These are phyloP conservation scores for Raphanus raphanistrum DNA, from an alignment of 345 rosid genomes.

Conservation along the genomic window DNA sequence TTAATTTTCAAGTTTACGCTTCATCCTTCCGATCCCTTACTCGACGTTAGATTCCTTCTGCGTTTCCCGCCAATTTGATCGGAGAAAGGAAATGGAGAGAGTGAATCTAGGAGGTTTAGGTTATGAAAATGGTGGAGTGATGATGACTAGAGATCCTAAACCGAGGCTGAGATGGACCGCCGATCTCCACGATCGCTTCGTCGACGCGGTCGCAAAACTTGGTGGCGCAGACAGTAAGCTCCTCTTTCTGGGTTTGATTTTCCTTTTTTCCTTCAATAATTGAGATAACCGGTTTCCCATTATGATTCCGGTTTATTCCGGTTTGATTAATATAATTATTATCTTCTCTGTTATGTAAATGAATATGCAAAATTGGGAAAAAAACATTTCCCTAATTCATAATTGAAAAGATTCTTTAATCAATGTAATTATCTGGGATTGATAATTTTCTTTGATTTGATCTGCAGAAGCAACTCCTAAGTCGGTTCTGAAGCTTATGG, in stretches of 20 bases:
- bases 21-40: background rate
- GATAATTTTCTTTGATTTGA: background rate
- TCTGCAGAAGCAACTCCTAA: constrained; percentile 88
- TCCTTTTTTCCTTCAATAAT: background rate
- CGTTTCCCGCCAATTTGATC: constrained; percentile 31
- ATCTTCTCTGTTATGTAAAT: background rate
- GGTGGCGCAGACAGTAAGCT: constrained; percentile 55
- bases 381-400: background rate
- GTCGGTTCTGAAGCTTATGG: constrained; percentile 81
- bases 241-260: background rate
- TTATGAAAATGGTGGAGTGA: constrained; percentile 58
- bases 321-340: background rate
- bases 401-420: background rate
- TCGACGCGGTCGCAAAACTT: constrained; percentile 50
- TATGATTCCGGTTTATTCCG: constrained; percentile 15
- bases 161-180: constrained; percentile 51
- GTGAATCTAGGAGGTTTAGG: constrained; percentile 37
- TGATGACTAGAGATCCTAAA: constrained; percentile 88
- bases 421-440: background rate
- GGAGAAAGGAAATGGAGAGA: constrained; percentile 45
- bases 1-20: background rate
- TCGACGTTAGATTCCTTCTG: background rate
- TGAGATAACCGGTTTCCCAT: constrained; percentile 10
- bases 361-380: background rate
- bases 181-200: constrained; percentile 48